A percentile compares a stretch with the other conserved stretches of the same genome.
These are phyloP conservation scores for Pythium folliculosum DNA, from an alignment of 352 stramenopile genomes.

Conservation along the genomic window DNA sequence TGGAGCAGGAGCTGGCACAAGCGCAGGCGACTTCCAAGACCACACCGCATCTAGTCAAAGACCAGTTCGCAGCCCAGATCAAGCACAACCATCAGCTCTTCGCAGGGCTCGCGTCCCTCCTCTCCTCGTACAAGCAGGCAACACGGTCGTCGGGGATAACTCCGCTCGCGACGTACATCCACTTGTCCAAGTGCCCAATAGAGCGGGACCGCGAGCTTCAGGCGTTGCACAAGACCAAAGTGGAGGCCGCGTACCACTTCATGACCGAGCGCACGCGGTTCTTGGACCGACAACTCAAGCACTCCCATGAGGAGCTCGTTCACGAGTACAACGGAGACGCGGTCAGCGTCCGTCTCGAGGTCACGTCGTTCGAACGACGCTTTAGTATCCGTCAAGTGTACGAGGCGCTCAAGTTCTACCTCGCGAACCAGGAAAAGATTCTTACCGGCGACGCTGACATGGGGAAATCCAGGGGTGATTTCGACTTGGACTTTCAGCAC, in stretches of 20 bases:
- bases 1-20: background rate
- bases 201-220: background rate
- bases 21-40: background rate
- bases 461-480: background rate
- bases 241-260: conserved; percentile 5
- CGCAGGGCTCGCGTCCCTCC: background rate
- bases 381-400: conserved; percentile 11
- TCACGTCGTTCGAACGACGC: conserved; percentile 1
- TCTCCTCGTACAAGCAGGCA: conserved; percentile 8
- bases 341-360: background rate
- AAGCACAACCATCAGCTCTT: background rate
- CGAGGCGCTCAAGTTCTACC: conserved; percentile 1
- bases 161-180: conserved; percentile 6
- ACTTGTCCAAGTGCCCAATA: background rate
- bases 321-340: background rate
- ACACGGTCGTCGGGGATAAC: background rate
- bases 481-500: background rate
- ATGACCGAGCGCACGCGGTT: conserved; percentile 15
- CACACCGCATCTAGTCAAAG: background rate
- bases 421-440: conserved; percentile 1
- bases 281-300: background rate
- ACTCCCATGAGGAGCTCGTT: background rate
- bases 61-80: background rate
- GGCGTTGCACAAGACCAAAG: conserved; percentile 2
- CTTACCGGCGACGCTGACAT: background rate